Evolutionary conservation across 2,329 filamentous ascomycete genomes (phyloP).

Genomic region (Fusarium sp.): DNA sequence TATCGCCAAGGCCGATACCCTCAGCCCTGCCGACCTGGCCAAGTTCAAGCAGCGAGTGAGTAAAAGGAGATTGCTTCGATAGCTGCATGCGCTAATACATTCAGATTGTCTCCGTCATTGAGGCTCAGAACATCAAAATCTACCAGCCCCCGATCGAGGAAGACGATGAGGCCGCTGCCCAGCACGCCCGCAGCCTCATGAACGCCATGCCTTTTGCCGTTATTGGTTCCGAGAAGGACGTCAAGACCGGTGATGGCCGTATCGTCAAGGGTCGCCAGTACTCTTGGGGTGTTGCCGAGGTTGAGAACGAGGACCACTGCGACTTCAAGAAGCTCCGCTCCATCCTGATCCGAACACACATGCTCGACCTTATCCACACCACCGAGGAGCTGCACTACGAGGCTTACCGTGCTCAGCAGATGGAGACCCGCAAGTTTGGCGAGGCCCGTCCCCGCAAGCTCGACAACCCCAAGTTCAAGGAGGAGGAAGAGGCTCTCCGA

Average conservation of each 20-base stretch:
- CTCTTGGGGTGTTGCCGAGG: slow-evolving; percentile 98
- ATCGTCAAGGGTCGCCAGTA: slow-evolving; percentile 99
- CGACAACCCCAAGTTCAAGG: slow-evolving; percentile 99
- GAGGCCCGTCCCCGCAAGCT: slow-evolving; percentile 97
- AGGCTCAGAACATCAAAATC: slow-evolving; percentile 99
- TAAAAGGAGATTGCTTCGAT: not conserved
- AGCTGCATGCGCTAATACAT: slow-evolving; percentile 6
- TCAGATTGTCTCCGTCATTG: slow-evolving; percentile 93
- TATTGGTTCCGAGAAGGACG: slow-evolving; percentile 99
- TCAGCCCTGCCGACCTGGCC: slow-evolving; percentile 90
- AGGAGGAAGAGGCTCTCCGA: slow-evolving; percentile 97
- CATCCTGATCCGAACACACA: slow-evolving; percentile 98
- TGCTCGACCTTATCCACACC: slow-evolving; percentile 99
- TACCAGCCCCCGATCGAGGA: slow-evolving; percentile 98
- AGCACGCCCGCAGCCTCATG: slow-evolving; percentile 94
- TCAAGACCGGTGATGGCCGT: slow-evolving; percentile 94
- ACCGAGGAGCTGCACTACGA: slow-evolving; percentile 99
- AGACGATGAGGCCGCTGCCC: slow-evolving; percentile 94
- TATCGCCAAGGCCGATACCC: slow-evolving; percentile 97
- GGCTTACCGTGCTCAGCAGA: slow-evolving; percentile 98
- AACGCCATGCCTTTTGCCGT: slow-evolving; percentile 98
- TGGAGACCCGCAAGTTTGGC: slow-evolving; percentile 99
- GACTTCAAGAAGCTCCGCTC: slow-evolving; percentile 99
- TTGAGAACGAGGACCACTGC: slow-evolving; percentile 99
- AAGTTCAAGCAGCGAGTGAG: slow-evolving; percentile 95